Base-by-base conservation (phyloP, 1,284 basidiomycete genomes). In the Microbotryum intermedium region DNA sequence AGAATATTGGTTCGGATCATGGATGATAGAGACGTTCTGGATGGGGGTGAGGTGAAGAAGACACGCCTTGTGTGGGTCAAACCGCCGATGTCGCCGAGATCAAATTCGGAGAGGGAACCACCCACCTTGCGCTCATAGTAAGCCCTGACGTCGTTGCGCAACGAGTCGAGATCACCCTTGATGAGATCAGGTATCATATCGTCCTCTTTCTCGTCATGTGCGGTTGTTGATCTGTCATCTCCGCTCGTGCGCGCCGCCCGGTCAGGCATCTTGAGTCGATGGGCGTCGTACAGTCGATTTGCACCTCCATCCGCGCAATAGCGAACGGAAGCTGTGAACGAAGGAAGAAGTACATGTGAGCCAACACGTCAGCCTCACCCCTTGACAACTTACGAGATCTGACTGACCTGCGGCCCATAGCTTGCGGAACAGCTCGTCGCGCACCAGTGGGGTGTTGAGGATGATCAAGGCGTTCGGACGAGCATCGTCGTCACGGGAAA, bases 261-360 rank as follows among this genome's bases (percentile, higher is more conserved):
- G 28, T 11, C 8, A 18, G 25, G 57, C 60, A 48, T 25, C 21
- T 57, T 60, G 44, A 62, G 63, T 39, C 34, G 34, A 61, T 87
- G 75, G 18, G 79, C 70, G 70, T 94, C 90, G 67, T 84, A 82
- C 25, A 97, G 77, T 23, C 89, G 80, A 74, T 98, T 98, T 2
- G 89, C 90, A 48, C 92, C 94, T 20, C 94, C 94, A 71, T 97
- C 94, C 0, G 94, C 94, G 73, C 93, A 98, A 39, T 78, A 69
- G 18, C 76, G 65, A 16, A 72, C 39, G 16, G 61, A 65, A 6
- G 74, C 74, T 65, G 65, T 50, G 6, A 3, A 16, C 25, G 16
- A 6, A 23, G n/a, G n/a, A n/a, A n/a, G n/a, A 57, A 76, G 61
- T 11, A 61, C 54, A 28, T 67, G 74, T 71, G 45, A 18, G 60